phyloP scores from a whole-genome alignment of 2,329 filamentous ascomycete species.

The Aspergillus uvarum region DNA sequence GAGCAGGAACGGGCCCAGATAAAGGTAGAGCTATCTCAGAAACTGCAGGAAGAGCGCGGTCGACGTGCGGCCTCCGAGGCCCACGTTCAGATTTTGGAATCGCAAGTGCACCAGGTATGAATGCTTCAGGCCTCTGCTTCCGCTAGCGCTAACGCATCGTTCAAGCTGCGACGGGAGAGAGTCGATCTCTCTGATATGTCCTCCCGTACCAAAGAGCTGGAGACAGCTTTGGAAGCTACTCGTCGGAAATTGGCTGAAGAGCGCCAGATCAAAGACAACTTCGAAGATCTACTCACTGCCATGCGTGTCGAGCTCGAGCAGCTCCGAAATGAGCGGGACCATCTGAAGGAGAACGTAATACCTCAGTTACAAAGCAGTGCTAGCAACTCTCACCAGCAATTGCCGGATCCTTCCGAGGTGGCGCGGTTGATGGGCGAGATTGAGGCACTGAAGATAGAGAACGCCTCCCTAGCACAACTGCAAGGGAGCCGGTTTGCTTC shows the following conservation, averaged over 20 bases:
- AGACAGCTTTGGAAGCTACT: slow-evolving; percentile 76
- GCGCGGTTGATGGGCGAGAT: slow-evolving; percentile 84
- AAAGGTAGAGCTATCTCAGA: slow-evolving; percentile 78
- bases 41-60: slow-evolving; percentile 81
- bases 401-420: slow-evolving; percentile 49
- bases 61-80: slow-evolving; percentile 74
- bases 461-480: slow-evolving; percentile 48
- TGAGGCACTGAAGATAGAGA: slow-evolving; percentile 59
- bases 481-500: slow-evolving; percentile 55
- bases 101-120: slow-evolving; percentile 66
- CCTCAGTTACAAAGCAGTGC: slow-evolving; percentile 65
- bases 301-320: slow-evolving; percentile 79
- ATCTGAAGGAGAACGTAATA: slow-evolving; percentile 79
- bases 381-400: background rate
- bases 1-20: slow-evolving; percentile 91
- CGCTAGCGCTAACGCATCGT: slow-evolving; percentile 14
- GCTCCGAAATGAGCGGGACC: slow-evolving; percentile 80
- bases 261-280: slow-evolving; percentile 82
- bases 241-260: slow-evolving; percentile 81
- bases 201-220: slow-evolving; percentile 73
- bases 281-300: slow-evolving; percentile 84
- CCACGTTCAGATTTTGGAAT: slow-evolving; percentile 79
- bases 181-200: slow-evolving; percentile 47
- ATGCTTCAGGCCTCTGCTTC: slow-evolving; percentile 10
- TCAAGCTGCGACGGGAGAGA: slow-evolving; percentile 51